phyloP scores from a whole-genome alignment of 257 asterid genomes.

The Cinchona pubescens region DNA sequence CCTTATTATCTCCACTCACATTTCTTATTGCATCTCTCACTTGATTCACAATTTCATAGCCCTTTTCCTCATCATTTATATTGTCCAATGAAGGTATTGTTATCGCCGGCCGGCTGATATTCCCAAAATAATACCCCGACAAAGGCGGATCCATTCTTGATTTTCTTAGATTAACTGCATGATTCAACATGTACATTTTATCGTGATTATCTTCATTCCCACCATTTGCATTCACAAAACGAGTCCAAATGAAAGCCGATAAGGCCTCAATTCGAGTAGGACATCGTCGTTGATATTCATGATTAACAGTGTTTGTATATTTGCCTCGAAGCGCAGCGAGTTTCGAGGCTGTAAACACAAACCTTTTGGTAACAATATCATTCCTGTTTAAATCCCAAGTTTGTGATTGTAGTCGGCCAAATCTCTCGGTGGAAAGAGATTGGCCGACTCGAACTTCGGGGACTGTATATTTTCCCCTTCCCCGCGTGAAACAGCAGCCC shows the following conservation, averaged over 20 bases:
- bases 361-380: constrained; percentile 30
- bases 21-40: constrained; percentile 29
- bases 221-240: constrained; percentile 26
- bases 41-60: constrained; percentile 16
- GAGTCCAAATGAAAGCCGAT: constrained; percentile 45
- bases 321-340: constrained; percentile 28
- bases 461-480: neutral
- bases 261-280: constrained; percentile 42
- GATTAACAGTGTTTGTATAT: constrained; percentile 2
- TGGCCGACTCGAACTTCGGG: constrained; percentile 34
- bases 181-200: constrained; percentile 29
- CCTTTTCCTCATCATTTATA: constrained; percentile 10
- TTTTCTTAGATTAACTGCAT: constrained; percentile 42
- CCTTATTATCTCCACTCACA: constrained; percentile 26
- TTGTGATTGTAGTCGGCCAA: constrained; percentile 20
- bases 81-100: constrained; percentile 24
- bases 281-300: constrained; percentile 1
- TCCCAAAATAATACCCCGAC: constrained; percentile 33
- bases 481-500: constrained; percentile 37
- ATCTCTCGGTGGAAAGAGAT: constrained; percentile 41
- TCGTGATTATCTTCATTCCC: constrained; percentile 22
- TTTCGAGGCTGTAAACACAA: constrained; percentile 33
- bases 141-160: constrained; percentile 30
- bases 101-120: constrained; percentile 23
- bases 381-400: constrained; percentile 28